Base-by-base conservation (phyloP, 192 early-diverging fungal species). In the Mortierella hygrophila region DNA sequence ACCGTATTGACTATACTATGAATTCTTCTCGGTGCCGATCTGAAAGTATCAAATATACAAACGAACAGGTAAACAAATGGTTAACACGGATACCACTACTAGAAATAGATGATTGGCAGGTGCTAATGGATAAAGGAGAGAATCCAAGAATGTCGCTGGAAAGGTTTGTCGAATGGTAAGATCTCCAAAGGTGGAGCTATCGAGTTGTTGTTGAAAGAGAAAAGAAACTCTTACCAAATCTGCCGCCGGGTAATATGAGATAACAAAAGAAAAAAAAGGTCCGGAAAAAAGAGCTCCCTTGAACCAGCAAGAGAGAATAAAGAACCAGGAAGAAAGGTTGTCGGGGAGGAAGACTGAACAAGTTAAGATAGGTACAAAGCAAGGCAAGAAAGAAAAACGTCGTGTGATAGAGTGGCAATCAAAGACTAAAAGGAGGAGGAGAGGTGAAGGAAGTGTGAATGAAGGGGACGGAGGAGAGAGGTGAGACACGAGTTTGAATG, bases 281-380 rank as follows among this genome's bases (percentile, higher is more conserved):
- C 18, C 1, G 20, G 15, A 65, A 32, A 65, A 32, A 65, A 65
- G 26, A 32, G 49, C 73, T 65, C 75, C 1, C 54, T 76, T 77
- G 70, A 78, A 72, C 47, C 47, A 72, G 77, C 70, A 78, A 78
- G 41, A 42, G 23, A 60, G 23, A 72, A 42, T 26, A 23, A 57
- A 29, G 23, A 15, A 44, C 16, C 55, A 15, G 20, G 38, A 44
- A 5, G 40, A 60, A 76, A 6, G 0, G 2, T 41, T 32, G 76
- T 29, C 15, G 8, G 44, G 4, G 65, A 70, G 32, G 57, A 8
- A 68, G 13, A 49, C n/a, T 26, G 16, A 55, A 68, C 29, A 29
- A 49, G 0, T 46, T 29, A 21, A 6, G 49, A 52, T 5, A 42
- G 65, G 38, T 23, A 75, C 35, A 37, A n/a, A 41, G 37, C 0